Conservation (phyloP, 169 alveolate genomes). For the Plasmodium cynomolgi region DNA sequence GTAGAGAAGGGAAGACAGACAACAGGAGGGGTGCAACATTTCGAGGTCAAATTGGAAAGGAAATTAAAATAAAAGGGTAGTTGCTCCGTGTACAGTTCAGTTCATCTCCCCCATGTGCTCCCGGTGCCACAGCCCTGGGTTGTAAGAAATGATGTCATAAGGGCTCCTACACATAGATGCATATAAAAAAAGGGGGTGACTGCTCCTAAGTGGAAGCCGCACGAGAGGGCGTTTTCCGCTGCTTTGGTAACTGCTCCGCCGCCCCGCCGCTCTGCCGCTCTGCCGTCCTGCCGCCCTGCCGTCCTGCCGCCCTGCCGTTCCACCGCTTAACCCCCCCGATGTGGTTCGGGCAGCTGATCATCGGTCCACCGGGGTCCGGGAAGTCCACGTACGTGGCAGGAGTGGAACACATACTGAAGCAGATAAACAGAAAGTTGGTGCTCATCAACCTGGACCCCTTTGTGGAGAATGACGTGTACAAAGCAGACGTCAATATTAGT, state of each 20-base stretch:
- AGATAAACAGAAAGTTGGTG: constrained; percentile 85
- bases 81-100: not conserved
- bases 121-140: not conserved
- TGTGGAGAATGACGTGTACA: constrained; percentile 89
- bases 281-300: not conserved
- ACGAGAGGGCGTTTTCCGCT: not conserved
- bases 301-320: not conserved
- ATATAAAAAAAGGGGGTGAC: not conserved
- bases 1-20: not conserved
- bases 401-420: constrained; percentile 87
- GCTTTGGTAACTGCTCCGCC: not conserved
- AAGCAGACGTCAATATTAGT: constrained; percentile 91
- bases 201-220: not conserved
- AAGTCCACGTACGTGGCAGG: constrained; percentile 95
- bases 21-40: not conserved
- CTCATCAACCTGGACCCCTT: constrained; percentile 94
- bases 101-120: not conserved
- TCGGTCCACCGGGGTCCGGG: constrained; percentile 97
- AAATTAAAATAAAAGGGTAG: not conserved
- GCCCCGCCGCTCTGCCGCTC: not conserved
- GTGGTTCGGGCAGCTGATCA: constrained; percentile 92
- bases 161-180: not conserved
- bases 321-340: not conserved
- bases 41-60: not conserved
- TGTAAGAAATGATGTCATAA: not conserved